A percentile compares a stretch with the other conserved stretches of the same genome.
Evolutionary conservation across 371 early-diverging fungal genomes (phyloP).

Genomic region (Circinella minor): DNA sequence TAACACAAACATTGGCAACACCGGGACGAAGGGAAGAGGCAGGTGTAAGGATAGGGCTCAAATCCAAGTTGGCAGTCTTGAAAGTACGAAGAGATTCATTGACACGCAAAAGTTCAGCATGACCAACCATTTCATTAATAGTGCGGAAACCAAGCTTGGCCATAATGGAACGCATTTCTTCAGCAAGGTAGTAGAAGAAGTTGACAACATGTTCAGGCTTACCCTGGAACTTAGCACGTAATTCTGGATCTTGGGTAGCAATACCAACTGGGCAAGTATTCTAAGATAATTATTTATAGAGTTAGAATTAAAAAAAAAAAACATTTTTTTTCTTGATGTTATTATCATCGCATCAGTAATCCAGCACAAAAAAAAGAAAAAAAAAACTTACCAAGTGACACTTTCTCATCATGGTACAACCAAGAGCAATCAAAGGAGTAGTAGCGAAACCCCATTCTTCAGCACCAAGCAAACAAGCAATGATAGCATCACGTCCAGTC

Average conservation of each 20-base stretch:
- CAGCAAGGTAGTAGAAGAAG: constrained; percentile 97
- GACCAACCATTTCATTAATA: constrained; percentile 95
- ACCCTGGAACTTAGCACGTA: constrained; percentile 94
- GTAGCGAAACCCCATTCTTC: constrained; percentile 99
- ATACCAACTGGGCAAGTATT: constrained; percentile 98
- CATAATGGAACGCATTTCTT: constrained; percentile 92
- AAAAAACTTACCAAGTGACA: constrained; percentile 42
- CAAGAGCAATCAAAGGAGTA: constrained; percentile 95
- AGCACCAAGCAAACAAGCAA: constrained; percentile 96
- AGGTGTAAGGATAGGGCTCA: constrained; percentile 88
- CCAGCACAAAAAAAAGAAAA: background rate
- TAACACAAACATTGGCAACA: constrained; percentile 82
- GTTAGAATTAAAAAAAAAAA: background rate
- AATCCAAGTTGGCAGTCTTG: constrained; percentile 90
- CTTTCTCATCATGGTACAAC: constrained; percentile 96
- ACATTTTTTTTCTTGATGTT: background rate
- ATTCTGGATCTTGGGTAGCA: constrained; percentile 95
- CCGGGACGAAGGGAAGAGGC: constrained; percentile 87
- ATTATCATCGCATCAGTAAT: no score
- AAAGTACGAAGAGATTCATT: constrained; percentile 73
- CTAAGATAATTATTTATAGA: background rate
- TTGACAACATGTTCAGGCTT: constrained; percentile 95
- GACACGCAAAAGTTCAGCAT: constrained; percentile 81
- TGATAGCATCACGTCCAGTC: constrained; percentile 95
- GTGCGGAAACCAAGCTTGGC: constrained; percentile 93